phyloP scores from a whole-genome alignment of 352 stramenopile genomes.

The Globisporangium radiosum region DNA sequence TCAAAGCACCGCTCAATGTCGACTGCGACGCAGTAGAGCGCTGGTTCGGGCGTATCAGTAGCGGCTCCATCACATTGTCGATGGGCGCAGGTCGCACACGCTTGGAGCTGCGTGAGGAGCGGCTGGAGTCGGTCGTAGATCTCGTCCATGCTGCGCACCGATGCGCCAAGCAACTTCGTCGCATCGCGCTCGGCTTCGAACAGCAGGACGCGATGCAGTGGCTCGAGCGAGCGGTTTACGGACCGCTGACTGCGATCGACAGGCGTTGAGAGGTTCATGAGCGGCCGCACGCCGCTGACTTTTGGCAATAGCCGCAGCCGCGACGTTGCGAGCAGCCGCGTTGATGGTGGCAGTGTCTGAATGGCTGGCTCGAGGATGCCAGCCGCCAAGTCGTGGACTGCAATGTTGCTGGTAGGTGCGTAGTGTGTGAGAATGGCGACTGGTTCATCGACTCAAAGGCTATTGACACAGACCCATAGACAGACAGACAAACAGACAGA shows the following conservation, averaged over 20 bases:
- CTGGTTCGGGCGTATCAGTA: not conserved
- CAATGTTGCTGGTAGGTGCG: conserved; percentile 22
- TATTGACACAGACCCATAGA: too few species aligned
- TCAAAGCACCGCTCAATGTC: conserved; percentile 83
- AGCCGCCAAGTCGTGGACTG: conserved; percentile 39
- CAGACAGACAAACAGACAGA: not conserved
- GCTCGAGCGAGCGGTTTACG: conserved; percentile 56
- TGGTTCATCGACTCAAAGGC: too few species aligned
- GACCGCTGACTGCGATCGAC: conserved; percentile 23
- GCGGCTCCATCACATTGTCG: not conserved
- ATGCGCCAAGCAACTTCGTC: conserved; percentile 41
- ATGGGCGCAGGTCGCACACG: conserved; percentile 26
- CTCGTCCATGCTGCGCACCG: conserved; percentile 61
- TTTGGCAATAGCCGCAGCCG: conserved; percentile 64
- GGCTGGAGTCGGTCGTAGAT: conserved; percentile 47
- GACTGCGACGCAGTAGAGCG: conserved; percentile 55
- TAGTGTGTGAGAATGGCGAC: too few species aligned
- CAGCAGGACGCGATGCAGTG: conserved; percentile 46
- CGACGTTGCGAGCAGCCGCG: conserved; percentile 37
- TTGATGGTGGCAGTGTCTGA: not conserved
- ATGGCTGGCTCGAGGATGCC: conserved; percentile 4
- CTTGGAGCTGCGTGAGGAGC: conserved; percentile 29
- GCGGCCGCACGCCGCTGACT: conserved; percentile 48
- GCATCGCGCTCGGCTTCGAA: conserved; percentile 59
- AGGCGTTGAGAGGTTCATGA: conserved; percentile 66